Conservation (phyloP, 495 filamentous ascomycete species). For the Xylaria longipes region DNA sequence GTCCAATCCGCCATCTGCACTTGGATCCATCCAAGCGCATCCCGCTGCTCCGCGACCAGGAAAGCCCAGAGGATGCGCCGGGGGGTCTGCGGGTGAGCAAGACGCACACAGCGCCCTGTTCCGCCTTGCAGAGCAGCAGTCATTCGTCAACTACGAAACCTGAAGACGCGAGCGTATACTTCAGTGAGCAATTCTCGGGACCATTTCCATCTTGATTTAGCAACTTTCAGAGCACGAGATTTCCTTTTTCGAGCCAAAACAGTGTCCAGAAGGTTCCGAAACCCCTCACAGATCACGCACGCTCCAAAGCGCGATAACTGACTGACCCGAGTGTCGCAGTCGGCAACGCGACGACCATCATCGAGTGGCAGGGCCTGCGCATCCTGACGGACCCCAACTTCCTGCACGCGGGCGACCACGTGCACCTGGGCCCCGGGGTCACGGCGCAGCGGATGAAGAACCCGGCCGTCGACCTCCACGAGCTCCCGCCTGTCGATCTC, state of each 20-base stretch:
- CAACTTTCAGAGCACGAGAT: too few relatives aligned
- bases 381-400: conserved; percentile 77
- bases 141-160: conserved; percentile 15
- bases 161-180: conserved; percentile 50
- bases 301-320: too few relatives aligned
- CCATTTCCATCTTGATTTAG: too few relatives aligned
- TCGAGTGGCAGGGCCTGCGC: conserved; percentile 68
- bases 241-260: too few relatives aligned
- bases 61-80: conserved; percentile 27
- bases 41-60: conserved; percentile 35
- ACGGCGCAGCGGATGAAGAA: conserved; percentile 59
- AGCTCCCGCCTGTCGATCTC: conserved; percentile 65
- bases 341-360: conserved; percentile 70
- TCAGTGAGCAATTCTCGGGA: too few relatives aligned
- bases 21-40: conserved; percentile 36
- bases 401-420: conserved; percentile 71
- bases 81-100: conserved; percentile 27
- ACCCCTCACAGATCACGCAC: too few relatives aligned
- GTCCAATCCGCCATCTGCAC: conserved; percentile 34
- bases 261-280: too few relatives aligned
- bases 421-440: conserved; percentile 70
- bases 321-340: too few relatives aligned
- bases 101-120: conserved; percentile 24
- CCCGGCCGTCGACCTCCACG: conserved; percentile 65
- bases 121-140: background rate